Evolutionary conservation across 331 rosid species (phyloP).

Genomic region (Saraca asoca): DNA sequence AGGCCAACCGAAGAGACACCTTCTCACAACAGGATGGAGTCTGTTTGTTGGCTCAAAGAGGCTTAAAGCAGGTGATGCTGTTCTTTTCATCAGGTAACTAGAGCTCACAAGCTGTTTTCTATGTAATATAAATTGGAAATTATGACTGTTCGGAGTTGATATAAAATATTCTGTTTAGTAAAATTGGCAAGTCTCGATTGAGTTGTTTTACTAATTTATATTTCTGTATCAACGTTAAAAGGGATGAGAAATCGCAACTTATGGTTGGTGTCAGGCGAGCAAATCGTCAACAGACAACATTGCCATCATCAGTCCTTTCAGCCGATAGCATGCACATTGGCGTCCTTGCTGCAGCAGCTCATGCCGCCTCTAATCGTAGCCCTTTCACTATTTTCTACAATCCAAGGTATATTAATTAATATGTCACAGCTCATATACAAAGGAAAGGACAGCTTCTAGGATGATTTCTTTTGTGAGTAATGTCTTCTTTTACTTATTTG

Average conservation of each 20-base stretch:
- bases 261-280: constrained; percentile 91
- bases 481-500: constrained; percentile 16
- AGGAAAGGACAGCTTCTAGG: background rate
- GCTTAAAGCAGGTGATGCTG: constrained; percentile 53
- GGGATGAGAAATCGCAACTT: constrained; percentile 92
- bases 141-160: background rate
- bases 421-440: too few relatives aligned
- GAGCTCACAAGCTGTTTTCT: background rate
- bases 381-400: constrained; percentile 92
- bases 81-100: constrained; percentile 45
- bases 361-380: constrained; percentile 86
- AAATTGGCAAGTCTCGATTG: background rate
- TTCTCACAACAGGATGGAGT: constrained; percentile 73
- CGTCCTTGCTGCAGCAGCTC: constrained; percentile 99
- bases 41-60: constrained; percentile 53
- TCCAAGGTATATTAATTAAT: constrained; percentile 64
- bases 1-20: constrained; percentile 99
- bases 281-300: constrained; percentile 84
- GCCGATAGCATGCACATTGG: constrained; percentile 99
- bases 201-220: background rate
- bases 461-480: constrained; percentile 24
- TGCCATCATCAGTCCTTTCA: constrained; percentile 92
- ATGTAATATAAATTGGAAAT: background rate
- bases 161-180: constrained; percentile 3
- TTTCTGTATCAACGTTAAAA: constrained; percentile 25